phyloP scores from a whole-genome alignment of 805 yeast genomes.

The Yamadazyma ubonensis region DNA sequence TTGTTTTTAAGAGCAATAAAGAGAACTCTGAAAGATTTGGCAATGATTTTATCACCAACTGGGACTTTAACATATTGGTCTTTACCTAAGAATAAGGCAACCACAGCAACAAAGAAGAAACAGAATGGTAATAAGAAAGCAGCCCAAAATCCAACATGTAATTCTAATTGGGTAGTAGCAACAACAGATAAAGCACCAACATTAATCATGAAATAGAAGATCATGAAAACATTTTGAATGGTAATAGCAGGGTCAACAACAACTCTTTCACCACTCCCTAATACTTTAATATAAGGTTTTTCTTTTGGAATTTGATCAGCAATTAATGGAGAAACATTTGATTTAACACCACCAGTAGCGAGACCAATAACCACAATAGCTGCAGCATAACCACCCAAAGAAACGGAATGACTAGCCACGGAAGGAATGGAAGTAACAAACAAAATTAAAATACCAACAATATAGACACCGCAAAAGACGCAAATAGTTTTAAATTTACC shows the following conservation, averaged over 20 bases:
- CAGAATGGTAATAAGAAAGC: slow-evolving; percentile 71
- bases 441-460: slow-evolving; percentile 60
- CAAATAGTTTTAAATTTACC: slow-evolving; percentile 72
- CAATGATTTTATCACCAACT: slow-evolving; percentile 59
- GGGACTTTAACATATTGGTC: slow-evolving; percentile 58
- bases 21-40: slow-evolving; percentile 47
- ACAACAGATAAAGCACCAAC: slow-evolving; percentile 72
- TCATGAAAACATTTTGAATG: slow-evolving; percentile 70
- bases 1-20: slow-evolving; percentile 47
- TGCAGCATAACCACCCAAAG: slow-evolving; percentile 61
- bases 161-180: slow-evolving; percentile 74
- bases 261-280: slow-evolving; percentile 41
- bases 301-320: slow-evolving; percentile 57
- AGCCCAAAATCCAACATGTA: slow-evolving; percentile 66
- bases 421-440: slow-evolving; percentile 70
- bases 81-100: slow-evolving; percentile 53
- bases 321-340: slow-evolving; percentile 71
- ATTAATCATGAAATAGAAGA: slow-evolving; percentile 75
- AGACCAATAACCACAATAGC: slow-evolving; percentile 63
- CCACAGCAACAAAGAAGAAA: slow-evolving; percentile 52
- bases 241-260: slow-evolving; percentile 64
- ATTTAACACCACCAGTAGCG: slow-evolving; percentile 80
- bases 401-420: slow-evolving; percentile 47
- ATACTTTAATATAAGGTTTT: slow-evolving; percentile 36
- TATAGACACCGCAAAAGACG: slow-evolving; percentile 57